Evolutionary conservation across 2,329 filamentous ascomycete species (phyloP).

Genomic region (Fusarium buharicum): DNA sequence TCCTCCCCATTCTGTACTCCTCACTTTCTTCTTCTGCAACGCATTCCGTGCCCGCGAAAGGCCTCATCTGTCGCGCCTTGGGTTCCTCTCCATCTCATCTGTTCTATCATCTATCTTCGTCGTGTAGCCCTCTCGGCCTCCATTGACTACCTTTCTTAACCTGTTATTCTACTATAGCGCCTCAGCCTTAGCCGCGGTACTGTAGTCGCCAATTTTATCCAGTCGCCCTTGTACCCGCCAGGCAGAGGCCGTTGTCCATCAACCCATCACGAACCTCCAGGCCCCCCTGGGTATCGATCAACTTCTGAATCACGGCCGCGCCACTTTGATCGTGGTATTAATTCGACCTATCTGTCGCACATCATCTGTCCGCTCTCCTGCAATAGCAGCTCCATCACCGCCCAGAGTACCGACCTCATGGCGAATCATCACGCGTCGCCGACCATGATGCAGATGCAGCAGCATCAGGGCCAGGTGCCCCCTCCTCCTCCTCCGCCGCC

Average conservation of each 20-base stretch:
- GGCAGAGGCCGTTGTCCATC: conserved; percentile 25
- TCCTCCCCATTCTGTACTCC: conserved; percentile 54
- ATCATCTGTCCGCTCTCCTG: conserved; percentile 18
- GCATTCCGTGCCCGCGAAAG: conserved; percentile 48
- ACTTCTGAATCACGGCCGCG: conserved; percentile 33
- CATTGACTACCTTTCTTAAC: conserved; percentile 30
- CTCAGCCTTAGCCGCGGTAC: conserved; percentile 22
- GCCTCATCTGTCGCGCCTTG: conserved; percentile 46
- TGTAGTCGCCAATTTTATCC: conserved; percentile 24
- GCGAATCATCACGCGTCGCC: conserved; percentile 84
- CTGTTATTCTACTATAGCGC: conserved; percentile 7
- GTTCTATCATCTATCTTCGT: conserved; percentile 21
- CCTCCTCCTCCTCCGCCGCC: conserved; percentile 61
- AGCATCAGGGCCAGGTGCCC: conserved; percentile 69
- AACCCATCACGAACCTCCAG: conserved; percentile 30
- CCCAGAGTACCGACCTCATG: conserved; percentile 59
- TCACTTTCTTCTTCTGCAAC: conserved; percentile 52
- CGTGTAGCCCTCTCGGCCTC: conserved; percentile 13
- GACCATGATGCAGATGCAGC: conserved; percentile 76
- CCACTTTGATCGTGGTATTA: conserved; percentile 9
- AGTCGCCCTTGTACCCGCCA: conserved; percentile 21
- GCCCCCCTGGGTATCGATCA: conserved; percentile 5
- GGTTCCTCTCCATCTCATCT: conserved; percentile 19
- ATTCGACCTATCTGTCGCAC: conserved; percentile 31
- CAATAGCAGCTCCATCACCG: conserved; percentile 30